Percentiles rank a stretch among this genome's conserved stretches.
Evolutionary conservation across 495 filamentous ascomycete species (phyloP).

Genomic region (Penicillium canescens): DNA sequence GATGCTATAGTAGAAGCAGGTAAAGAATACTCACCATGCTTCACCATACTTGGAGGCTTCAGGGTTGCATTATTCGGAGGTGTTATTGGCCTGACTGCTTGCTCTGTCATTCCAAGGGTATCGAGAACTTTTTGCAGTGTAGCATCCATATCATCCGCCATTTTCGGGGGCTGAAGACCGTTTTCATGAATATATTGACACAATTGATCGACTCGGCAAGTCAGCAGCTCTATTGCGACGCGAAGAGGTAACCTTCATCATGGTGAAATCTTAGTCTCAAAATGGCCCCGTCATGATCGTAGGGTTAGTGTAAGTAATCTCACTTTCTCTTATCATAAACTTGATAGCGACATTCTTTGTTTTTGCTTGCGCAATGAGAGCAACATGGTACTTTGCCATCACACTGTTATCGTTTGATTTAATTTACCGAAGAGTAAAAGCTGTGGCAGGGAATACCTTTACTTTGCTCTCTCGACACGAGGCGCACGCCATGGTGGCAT

Average conservation of each 20-base stretch:
- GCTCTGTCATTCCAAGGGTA: conserved; percentile 3
- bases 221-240: conserved; percentile 22
- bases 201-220: conserved; percentile 17
- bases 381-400: conserved; percentile 22
- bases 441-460: conserved; percentile 13
- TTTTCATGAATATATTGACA: conserved; percentile 16
- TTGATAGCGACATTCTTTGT: conserved; percentile 22
- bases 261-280: not conserved
- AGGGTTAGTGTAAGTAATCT: not conserved
- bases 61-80: not conserved
- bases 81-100: not conserved
- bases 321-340: conserved; percentile 27
- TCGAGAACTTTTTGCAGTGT: conserved; percentile 13
- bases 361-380: conserved; percentile 18
- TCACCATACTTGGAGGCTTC: too few relatives aligned
- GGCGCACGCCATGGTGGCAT: conserved; percentile 29
- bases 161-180: conserved; percentile 16
- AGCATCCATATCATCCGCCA: conserved; percentile 12
- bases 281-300: too few relatives aligned
- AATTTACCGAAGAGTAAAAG: not conserved
- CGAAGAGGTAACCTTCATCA: conserved; percentile 15
- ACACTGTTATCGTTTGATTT: conserved; percentile 12
- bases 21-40: too few relatives aligned
- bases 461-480: conserved; percentile 31
- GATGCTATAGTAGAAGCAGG: too few relatives aligned